A percentile compares a stretch with the other conserved stretches of the same genome.
These are phyloP conservation scores for Boeremia lycopersici DNA, from an alignment of 2,329 filamentous ascomycete species.

Conservation along the genomic window DNA sequence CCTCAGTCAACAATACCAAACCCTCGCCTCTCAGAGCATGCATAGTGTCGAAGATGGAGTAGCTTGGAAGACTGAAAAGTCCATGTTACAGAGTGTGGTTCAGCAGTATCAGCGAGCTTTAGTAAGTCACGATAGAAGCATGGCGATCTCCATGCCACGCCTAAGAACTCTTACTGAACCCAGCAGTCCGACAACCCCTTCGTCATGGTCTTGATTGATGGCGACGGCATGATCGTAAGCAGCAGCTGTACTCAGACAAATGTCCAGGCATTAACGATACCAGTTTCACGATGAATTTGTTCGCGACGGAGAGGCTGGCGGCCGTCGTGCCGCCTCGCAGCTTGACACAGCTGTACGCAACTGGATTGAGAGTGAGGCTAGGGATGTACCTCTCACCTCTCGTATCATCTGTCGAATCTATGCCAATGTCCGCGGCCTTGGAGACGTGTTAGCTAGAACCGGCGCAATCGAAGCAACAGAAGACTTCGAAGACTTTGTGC, in stretches of 20 bases:
- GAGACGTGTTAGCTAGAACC: slow-evolving; percentile 54
- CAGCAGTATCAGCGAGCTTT: slow-evolving; percentile 31
- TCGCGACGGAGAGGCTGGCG: slow-evolving; percentile 58
- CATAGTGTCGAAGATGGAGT: slow-evolving; percentile 29
- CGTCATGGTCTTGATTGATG: slow-evolving; percentile 61
- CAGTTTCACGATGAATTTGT: slow-evolving; percentile 58
- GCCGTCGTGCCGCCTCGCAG: slow-evolving; percentile 58
- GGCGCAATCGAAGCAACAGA: slow-evolving; percentile 52
- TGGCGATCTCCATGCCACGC: background rate
- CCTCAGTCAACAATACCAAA: slow-evolving; percentile 40
- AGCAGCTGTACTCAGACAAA: background rate
- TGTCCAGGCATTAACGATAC: background rate
- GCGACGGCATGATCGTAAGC: slow-evolving; percentile 57
- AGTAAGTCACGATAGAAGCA: slow-evolving; percentile 19
- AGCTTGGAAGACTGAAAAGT: slow-evolving; percentile 30
- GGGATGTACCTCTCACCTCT: slow-evolving; percentile 49
- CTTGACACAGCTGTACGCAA: slow-evolving; percentile 53
- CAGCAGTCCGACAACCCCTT: slow-evolving; percentile 53
- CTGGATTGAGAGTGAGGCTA: slow-evolving; percentile 47
- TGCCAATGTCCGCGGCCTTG: slow-evolving; percentile 59
- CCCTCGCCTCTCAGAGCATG: slow-evolving; percentile 32
- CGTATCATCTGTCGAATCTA: slow-evolving; percentile 61
- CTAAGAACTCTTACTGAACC: background rate
- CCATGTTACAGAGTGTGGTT: slow-evolving; percentile 24
- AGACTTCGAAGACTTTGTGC: slow-evolving; percentile 58